Percentiles rank a stretch among this genome's conserved stretches.
Evolutionary conservation across 1,284 basidiomycete species (phyloP).

Genomic region (Puccinia hordei): DNA sequence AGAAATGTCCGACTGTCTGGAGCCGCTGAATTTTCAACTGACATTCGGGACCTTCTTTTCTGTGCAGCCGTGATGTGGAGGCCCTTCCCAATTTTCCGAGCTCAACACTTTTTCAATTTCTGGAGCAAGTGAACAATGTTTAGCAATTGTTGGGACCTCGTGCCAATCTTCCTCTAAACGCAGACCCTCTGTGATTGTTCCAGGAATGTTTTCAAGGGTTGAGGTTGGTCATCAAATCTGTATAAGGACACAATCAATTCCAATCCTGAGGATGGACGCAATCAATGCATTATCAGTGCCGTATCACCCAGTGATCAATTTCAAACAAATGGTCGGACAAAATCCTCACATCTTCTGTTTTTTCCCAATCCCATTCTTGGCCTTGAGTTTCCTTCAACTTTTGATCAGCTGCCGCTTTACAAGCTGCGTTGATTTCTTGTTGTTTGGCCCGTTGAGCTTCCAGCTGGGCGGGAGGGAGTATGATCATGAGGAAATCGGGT

Average conservation of each 20-base stretch:
- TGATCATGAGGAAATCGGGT: neutral
- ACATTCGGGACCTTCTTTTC: neutral
- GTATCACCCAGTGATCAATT: neutral
- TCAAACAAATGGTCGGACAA: neutral
- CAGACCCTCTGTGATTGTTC: constrained; percentile 17
- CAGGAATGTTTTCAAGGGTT: constrained; percentile 18
- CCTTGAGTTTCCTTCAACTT: constrained; percentile 52
- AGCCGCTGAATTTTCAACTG: neutral
- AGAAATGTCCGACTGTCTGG: neutral
- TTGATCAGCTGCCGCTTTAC: constrained; percentile 52
- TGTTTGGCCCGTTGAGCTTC: constrained; percentile 52
- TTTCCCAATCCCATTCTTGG: constrained; percentile 54
- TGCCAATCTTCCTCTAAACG: constrained; percentile 5
- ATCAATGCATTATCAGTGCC: neutral
- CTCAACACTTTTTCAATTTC: constrained; percentile 84
- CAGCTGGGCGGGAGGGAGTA: constrained; percentile 2
- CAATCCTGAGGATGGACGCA: constrained; percentile 28
- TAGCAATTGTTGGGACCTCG: constrained; percentile 8
- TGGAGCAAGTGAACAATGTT: constrained; percentile 56
- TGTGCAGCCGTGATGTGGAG: constrained; percentile 69
- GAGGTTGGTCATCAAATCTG: constrained; percentile 44
- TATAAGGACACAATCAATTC: constrained; percentile 44
- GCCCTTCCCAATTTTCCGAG: constrained; percentile 86
- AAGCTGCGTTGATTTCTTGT: constrained; percentile 52
- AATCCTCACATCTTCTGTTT: constrained; percentile 43